These are phyloP conservation scores for Acanthamoeba sp. DNA, from an alignment of 208 protist species.

Conservation along the genomic window DNA sequence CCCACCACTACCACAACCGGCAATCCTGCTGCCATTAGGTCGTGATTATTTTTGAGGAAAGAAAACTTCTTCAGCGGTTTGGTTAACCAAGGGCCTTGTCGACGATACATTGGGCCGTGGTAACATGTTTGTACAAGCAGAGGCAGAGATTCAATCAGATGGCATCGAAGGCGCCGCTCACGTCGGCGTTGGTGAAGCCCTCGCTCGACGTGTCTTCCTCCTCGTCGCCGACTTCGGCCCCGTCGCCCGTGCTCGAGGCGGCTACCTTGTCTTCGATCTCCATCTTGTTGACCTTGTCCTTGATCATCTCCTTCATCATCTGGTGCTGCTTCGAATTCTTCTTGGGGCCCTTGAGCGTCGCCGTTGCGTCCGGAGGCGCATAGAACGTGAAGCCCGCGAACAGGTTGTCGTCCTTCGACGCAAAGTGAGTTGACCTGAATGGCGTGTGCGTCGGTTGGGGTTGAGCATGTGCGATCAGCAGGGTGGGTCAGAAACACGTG, in stretches of 20 bases:
- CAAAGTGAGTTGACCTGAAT: constrained; percentile 55
- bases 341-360: not conserved
- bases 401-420: constrained; percentile 30
- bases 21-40: too few species aligned
- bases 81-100: too few species aligned
- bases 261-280: constrained; percentile 9
- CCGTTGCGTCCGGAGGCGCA: not conserved
- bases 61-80: too few species aligned
- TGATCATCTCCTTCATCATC: constrained; percentile 37
- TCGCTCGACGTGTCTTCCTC: constrained; percentile 10
- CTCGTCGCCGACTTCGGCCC: not conserved
- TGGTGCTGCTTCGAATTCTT: constrained; percentile 30
- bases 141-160: not conserved
- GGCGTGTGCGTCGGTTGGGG: too few species aligned
- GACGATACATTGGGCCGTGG: too few species aligned
- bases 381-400: constrained; percentile 60
- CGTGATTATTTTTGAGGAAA: too few species aligned
- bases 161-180: not conserved
- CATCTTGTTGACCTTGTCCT: constrained; percentile 54
- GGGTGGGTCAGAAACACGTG: too few species aligned
- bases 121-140: not conserved
- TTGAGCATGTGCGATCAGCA: not conserved
- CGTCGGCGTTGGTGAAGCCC: constrained; percentile 23
- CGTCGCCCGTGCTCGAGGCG: not conserved
- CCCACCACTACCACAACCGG: not conserved